These are phyloP conservation scores for Arthrobotrys musiformis DNA, from an alignment of 2,329 filamentous ascomycete species.

Conservation along the genomic window DNA sequence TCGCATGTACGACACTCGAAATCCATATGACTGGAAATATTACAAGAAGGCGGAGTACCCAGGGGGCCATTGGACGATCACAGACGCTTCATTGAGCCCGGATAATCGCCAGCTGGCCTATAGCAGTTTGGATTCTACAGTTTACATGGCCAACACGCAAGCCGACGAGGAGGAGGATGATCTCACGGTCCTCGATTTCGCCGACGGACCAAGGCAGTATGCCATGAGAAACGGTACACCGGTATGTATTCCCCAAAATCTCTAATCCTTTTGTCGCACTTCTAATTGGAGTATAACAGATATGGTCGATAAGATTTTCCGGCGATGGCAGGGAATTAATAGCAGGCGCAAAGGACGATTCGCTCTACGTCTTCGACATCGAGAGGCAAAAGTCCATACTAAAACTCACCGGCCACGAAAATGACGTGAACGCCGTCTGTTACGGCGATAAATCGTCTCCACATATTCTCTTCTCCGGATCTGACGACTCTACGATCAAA, in stretches of 20 bases:
- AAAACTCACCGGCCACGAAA: constrained; percentile 78
- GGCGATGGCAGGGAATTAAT: constrained; percentile 91
- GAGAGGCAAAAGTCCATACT: constrained; percentile 81
- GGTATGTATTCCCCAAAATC: constrained; percentile 60
- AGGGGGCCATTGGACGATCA: constrained; percentile 93
- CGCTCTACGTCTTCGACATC: constrained; percentile 91
- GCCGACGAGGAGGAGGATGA: constrained; percentile 65
- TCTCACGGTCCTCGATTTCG: constrained; percentile 61
- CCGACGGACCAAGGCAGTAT: constrained; percentile 47
- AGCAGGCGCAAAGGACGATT: constrained; percentile 81
- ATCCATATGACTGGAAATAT: constrained; percentile 93
- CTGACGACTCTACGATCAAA: constrained; percentile 91
- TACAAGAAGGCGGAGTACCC: constrained; percentile 91
- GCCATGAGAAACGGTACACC: constrained; percentile 62
- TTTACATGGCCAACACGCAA: constrained; percentile 88
- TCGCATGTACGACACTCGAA: constrained; percentile 96
- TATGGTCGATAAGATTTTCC: constrained; percentile 92
- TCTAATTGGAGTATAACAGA: constrained; percentile 63
- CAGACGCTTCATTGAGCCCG: constrained; percentile 88
- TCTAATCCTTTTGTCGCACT: constrained; percentile 59
- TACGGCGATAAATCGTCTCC: constrained; percentile 87
- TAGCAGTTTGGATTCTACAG: constrained; percentile 83
- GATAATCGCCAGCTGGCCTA: constrained; percentile 94
- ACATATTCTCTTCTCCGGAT: constrained; percentile 94
- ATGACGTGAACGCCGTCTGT: constrained; percentile 96